Conservation (phyloP, 2,329 filamentous ascomycete genomes). For the Paecilomyces dactylethromorphus region DNA sequence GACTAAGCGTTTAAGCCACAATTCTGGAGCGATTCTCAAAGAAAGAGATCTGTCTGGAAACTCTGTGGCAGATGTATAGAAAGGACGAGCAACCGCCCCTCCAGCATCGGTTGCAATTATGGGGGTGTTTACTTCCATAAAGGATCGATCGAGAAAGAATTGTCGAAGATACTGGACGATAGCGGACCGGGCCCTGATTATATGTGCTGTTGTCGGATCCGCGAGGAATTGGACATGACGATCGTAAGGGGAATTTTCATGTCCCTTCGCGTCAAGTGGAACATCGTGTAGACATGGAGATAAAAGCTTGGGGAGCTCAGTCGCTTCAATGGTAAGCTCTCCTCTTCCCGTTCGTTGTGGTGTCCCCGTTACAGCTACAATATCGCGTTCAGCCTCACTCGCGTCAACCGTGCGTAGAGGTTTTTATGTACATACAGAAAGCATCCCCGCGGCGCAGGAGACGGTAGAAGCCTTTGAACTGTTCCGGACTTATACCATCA, state of each 20-base stretch:
- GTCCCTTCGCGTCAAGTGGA: slow-evolving; percentile 62
- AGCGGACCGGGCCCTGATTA: slow-evolving; percentile 65
- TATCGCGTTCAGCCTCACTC: slow-evolving; percentile 8
- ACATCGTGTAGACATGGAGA: slow-evolving; percentile 74
- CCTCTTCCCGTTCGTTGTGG: slow-evolving; percentile 65
- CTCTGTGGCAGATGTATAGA: slow-evolving; percentile 71
- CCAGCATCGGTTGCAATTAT: slow-evolving; percentile 75
- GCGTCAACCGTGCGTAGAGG: not conserved
- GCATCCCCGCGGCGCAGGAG: slow-evolving; percentile 75
- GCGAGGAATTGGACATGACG: slow-evolving; percentile 85
- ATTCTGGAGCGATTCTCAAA: slow-evolving; percentile 83
- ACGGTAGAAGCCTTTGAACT: slow-evolving; percentile 56
- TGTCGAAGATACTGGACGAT: slow-evolving; percentile 69
- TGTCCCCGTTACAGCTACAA: slow-evolving; percentile 59
- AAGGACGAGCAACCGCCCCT: slow-evolving; percentile 83
- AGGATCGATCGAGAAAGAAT: slow-evolving; percentile 64
- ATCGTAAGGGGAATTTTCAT: slow-evolving; percentile 65
- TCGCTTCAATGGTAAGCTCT: slow-evolving; percentile 67
- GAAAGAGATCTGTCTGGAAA: slow-evolving; percentile 65
- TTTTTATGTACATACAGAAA: slow-evolving; percentile 55
- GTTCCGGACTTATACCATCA: slow-evolving; percentile 29
- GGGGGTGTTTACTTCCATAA: slow-evolving; percentile 86
- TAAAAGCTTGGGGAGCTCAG: slow-evolving; percentile 62
- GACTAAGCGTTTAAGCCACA: slow-evolving; percentile 89
- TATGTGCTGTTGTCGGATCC: slow-evolving; percentile 60